Evolutionary conservation across 2,329 filamentous ascomycete species (phyloP).

Genomic region (Aureobasidium melanogenum): DNA sequence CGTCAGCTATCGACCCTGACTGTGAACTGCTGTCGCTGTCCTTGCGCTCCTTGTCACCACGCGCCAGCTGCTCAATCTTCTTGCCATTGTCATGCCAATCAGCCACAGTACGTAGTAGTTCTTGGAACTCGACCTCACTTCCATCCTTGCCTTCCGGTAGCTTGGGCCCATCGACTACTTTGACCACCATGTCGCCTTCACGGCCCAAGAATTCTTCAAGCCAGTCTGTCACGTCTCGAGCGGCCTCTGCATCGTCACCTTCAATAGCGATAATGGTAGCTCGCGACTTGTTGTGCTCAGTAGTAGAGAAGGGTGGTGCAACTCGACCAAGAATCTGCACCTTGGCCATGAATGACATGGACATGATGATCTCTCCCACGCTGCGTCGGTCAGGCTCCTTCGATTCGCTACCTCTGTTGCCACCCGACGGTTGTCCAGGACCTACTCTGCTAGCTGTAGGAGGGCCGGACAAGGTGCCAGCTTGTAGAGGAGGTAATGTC

Average conservation of each 20-base stretch:
- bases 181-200: conserved; percentile 43
- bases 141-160: conserved; percentile 28
- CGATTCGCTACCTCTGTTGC: conserved; percentile 12
- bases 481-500: conserved; percentile 46
- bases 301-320: conserved; percentile 52
- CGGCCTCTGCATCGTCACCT: conserved; percentile 57
- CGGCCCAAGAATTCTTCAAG: conserved; percentile 47
- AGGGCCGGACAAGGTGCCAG: conserved; percentile 16
- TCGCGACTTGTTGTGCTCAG: conserved; percentile 35
- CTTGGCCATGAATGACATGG: conserved; percentile 65
- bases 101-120: conserved; percentile 60
- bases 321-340: conserved; percentile 68
- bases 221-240: conserved; percentile 56
- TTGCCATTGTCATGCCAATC: conserved; percentile 68
- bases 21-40: conserved; percentile 4
- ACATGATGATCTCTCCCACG: conserved; percentile 57
- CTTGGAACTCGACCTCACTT: conserved; percentile 30
- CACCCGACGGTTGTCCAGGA: neutral
- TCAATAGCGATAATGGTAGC: conserved; percentile 79
- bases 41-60: neutral
- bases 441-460: neutral
- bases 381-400: conserved; percentile 47
- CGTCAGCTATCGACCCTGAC: conserved; percentile 2
- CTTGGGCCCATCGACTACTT: conserved; percentile 41
- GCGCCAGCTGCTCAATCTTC: conserved; percentile 50